These are phyloP conservation scores for Leccinum subrobustum DNA, from an alignment of 1,284 basidiomycete species.

Conservation along the genomic window DNA sequence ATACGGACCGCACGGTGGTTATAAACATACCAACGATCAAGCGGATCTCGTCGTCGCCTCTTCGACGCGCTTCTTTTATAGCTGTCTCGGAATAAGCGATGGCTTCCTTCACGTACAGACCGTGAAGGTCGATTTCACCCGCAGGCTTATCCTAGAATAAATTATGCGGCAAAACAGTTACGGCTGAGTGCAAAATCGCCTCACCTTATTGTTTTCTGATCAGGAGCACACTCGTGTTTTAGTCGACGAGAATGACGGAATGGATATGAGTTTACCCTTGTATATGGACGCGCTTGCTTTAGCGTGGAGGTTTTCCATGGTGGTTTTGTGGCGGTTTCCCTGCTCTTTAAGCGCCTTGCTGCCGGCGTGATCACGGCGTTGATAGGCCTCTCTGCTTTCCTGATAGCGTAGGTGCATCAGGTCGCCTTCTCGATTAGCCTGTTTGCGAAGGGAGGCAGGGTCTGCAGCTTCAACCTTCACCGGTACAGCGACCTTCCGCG, in stretches of 20 bases:
- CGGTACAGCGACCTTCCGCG: neutral
- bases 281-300: conserved; percentile 90
- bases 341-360: conserved; percentile 86
- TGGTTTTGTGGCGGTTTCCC: conserved; percentile 76
- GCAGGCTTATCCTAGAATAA: conserved; percentile 53
- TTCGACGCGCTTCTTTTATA: conserved; percentile 60
- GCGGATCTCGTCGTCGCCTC: conserved; percentile 67
- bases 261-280: conserved; percentile 43
- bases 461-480: conserved; percentile 22
- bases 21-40: conserved; percentile 78
- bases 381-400: conserved; percentile 65
- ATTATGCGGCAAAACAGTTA: neutral
- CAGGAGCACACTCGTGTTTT: neutral
- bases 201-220: conserved; percentile 31
- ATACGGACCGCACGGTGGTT: neutral
- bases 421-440: conserved; percentile 71
- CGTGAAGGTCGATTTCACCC: conserved; percentile 85
- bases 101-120: conserved; percentile 89
- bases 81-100: conserved; percentile 67
- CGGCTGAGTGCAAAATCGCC: neutral
- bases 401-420: conserved; percentile 65
- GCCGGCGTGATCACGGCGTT: conserved; percentile 64
- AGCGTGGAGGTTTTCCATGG: conserved; percentile 79
- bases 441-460: conserved; percentile 65
- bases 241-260: neutral